Conservation (phyloP, 169 alveolate genomes). For the Eimeria zaria region DNA sequence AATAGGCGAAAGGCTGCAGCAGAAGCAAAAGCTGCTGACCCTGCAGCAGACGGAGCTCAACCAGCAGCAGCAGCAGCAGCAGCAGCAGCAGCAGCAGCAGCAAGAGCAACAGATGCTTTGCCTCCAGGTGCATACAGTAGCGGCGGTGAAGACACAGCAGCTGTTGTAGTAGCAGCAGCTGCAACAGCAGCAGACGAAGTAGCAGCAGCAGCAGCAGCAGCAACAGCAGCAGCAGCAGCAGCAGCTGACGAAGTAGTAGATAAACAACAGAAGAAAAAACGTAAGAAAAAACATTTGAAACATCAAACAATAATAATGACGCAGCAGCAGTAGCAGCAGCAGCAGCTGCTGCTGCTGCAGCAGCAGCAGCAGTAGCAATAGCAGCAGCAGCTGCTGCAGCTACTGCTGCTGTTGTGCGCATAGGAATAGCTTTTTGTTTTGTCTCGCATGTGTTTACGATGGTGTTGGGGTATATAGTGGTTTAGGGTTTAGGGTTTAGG, state of each 20-base stretch:
- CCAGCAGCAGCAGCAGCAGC: slow-evolving; percentile 8
- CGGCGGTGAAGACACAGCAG: background rate
- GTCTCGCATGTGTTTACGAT: background rate
- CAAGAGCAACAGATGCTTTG: background rate
- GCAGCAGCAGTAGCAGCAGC: slow-evolving; percentile 15
- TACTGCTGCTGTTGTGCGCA: background rate
- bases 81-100: slow-evolving; percentile 14
- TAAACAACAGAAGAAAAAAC: background rate
- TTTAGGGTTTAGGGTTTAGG: background rate
- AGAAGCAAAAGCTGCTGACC: background rate
- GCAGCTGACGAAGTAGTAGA: background rate
- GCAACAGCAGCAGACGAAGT: too few species aligned
- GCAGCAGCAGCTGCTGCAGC: background rate
- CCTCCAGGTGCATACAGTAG: too few species aligned
- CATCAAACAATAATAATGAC: background rate
- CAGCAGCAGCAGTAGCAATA: background rate
- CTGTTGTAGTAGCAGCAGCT: too few species aligned
- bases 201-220: too few species aligned
- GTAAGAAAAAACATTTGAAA: background rate
- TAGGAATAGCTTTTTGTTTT: background rate
- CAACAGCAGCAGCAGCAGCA: slow-evolving; percentile 20
- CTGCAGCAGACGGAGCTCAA: background rate
- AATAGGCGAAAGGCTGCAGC: background rate
- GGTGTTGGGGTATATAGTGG: background rate
- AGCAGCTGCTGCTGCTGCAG: slow-evolving; percentile 3